A percentile compares a stretch with the other conserved stretches of the same genome.
phyloP scores from a whole-genome alignment of 495 filamentous ascomycete species.

The Penicillium argentinense region DNA sequence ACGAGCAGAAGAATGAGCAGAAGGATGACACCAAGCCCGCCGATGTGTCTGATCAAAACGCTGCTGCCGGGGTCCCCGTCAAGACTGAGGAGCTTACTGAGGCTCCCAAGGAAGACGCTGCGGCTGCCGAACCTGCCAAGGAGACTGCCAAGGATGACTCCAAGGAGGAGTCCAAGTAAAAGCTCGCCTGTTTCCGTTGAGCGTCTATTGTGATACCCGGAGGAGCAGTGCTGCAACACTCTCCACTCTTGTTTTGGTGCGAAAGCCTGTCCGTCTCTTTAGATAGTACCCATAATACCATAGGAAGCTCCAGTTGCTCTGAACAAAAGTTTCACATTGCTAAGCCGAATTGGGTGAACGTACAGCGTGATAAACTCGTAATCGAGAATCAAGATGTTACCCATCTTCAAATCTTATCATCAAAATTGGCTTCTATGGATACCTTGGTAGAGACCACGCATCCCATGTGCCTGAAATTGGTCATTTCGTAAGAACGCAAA shows the following conservation, averaged over 20 bases:
- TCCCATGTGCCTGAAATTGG: no score
- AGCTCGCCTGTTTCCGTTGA: conserved; percentile 5
- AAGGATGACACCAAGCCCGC: conserved; percentile 15
- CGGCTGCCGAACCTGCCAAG: conserved; percentile 12
- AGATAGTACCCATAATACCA: neutral
- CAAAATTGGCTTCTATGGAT: no score
- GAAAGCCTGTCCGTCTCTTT: conserved; percentile 3
- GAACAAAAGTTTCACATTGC: no score
- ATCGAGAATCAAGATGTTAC: no score
- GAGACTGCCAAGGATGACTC: conserved; percentile 11
- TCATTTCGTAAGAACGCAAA: no score
- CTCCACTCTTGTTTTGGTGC: conserved; percentile 18
- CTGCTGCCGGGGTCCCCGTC: conserved; percentile 3
- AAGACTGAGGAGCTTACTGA: conserved; percentile 16
- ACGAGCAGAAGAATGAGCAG: conserved; percentile 15
- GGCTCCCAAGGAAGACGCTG: conserved; percentile 17
- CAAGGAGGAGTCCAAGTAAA: conserved; percentile 25
- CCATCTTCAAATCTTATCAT: no score
- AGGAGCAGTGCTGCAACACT: conserved; percentile 21
- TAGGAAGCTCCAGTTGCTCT: no score
- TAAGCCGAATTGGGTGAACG: no score
- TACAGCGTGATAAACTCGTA: no score
- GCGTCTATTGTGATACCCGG: conserved; percentile 29
- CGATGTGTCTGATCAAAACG: conserved; percentile 9
- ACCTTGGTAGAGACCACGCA: no score